Evolutionary conservation across 2,329 filamentous ascomycete species (phyloP), one percentile per base, ranked within the genome.

Genomic region (Colletotrichum scovillei): DNA sequence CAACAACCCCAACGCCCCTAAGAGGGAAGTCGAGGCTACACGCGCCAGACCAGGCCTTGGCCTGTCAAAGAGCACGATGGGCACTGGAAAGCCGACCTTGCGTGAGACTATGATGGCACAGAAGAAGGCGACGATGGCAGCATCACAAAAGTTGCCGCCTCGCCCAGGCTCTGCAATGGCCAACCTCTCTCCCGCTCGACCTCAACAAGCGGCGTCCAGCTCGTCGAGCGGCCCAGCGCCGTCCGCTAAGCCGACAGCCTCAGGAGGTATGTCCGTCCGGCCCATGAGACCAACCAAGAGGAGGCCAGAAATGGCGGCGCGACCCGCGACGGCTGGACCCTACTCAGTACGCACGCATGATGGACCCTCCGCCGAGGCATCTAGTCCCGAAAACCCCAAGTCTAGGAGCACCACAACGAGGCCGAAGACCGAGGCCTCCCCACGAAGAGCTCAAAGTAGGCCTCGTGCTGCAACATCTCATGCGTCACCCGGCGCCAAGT

Each of bases 51-150:
- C 90, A 26, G 90, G 90, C 1, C 78, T 90, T 42, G 89, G 90
- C 11, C 83, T 93, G 26, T 92, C 90, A 1, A 91, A 90, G 81
- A 92, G 90, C 78, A 91, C 90, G 16, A 89, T 88, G 80, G 84
- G 86, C 3, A 81, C 85, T 30, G 82, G 88, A 53, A 92, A 92
- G 74, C 89, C 91, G 12, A 94, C 93, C 12, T 83, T 98, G 30
- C 92, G 94, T 75, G 95, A 98, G 78, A 88, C 94, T 4, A 95
- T 98, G 87, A 85, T 95, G 78, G 95, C 95, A 6, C 93, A 96
- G 79, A 95, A 95, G 83, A 94, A 87, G 78, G 90, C 89, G 30
- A 80, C 90, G 76, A 84, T 87, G 46, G 80, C 62, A 7, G 86
- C 42, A 81, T 80, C 64, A 92, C 90, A 42, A 63, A 74, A 72